phyloP scores from a whole-genome alignment of 2,329 filamentous ascomycete species.

The Alternaria postmessia region DNA sequence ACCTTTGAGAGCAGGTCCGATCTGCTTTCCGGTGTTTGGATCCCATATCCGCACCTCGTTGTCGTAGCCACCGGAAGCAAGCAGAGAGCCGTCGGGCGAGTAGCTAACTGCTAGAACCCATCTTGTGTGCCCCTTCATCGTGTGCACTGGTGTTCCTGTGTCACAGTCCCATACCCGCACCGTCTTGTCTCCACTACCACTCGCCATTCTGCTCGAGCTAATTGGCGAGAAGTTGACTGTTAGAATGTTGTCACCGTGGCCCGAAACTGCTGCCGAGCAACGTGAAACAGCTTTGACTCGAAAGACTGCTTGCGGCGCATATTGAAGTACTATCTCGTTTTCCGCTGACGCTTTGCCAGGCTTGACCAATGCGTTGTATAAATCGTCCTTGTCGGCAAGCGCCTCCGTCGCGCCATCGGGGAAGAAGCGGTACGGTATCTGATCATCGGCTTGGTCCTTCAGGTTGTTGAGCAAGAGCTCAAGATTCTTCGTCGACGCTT shows the following conservation, averaged over 20 bases:
- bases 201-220: conserved; percentile 79
- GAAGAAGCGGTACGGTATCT: conserved; percentile 72
- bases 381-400: conserved; percentile 56
- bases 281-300: conserved; percentile 90
- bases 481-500: conserved; percentile 88
- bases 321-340: conserved; percentile 68
- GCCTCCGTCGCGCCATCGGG: conserved; percentile 56
- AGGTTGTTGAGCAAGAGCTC: conserved; percentile 87
- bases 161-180: conserved; percentile 95
- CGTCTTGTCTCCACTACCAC: conserved; percentile 89
- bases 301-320: conserved; percentile 89
- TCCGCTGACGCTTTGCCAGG: conserved; percentile 62
- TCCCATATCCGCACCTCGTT: conserved; percentile 92
- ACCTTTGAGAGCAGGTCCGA: conserved; percentile 78
- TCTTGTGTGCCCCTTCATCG: conserved; percentile 83
- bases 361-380: conserved; percentile 52
- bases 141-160: conserved; percentile 87
- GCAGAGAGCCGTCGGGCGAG: conserved; percentile 80
- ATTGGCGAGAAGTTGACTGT: conserved; percentile 85
- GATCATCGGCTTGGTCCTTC: conserved; percentile 70
- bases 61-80: conserved; percentile 94
- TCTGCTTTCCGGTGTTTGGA: conserved; percentile 76
- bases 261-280: conserved; percentile 86
- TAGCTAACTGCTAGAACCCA: conserved; percentile 91
- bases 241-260: conserved; percentile 91